These are phyloP conservation scores for Coelastrella sp. DNA, from an alignment of 139 green algal species.

Conservation along the genomic window DNA sequence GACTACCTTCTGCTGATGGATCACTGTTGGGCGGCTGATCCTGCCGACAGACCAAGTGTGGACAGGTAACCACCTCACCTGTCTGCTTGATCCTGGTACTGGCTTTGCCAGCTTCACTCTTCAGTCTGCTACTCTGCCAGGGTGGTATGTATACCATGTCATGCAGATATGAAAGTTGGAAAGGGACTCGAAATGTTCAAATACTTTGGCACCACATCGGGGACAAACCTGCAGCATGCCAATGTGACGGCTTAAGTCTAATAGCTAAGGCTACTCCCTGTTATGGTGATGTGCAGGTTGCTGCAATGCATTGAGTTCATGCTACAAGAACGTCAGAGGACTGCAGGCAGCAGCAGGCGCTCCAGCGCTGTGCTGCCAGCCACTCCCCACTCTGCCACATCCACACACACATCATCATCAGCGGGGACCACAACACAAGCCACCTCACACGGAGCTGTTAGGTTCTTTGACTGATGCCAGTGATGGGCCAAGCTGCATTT, in stretches of 20 bases:
- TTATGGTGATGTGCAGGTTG: neutral
- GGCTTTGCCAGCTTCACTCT: neutral
- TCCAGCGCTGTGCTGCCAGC: neutral
- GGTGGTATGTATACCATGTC: neutral
- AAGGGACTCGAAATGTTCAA: neutral
- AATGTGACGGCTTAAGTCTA: too few relatives aligned
- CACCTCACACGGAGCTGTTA: neutral
- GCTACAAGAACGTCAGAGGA: neutral
- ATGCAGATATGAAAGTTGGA: neutral
- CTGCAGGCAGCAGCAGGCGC: neutral
- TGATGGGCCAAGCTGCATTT: neutral
- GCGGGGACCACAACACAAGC: neutral
- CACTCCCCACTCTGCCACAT: neutral
- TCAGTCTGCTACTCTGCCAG: neutral
- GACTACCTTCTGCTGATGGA: slow-evolving; percentile 31
- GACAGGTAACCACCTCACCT: neutral
- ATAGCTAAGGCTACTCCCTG: neutral
- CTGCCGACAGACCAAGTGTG: neutral
- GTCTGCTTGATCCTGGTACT: neutral
- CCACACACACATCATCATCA: neutral
- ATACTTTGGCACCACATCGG: neutral
- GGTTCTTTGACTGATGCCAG: neutral
- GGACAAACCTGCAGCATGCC: too few relatives aligned
- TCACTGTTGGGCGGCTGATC: neutral
- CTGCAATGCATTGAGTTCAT: slow-evolving; percentile 18